phyloP scores from a whole-genome alignment of 139 green algal species.

The Diplosphaera chodatii region DNA sequence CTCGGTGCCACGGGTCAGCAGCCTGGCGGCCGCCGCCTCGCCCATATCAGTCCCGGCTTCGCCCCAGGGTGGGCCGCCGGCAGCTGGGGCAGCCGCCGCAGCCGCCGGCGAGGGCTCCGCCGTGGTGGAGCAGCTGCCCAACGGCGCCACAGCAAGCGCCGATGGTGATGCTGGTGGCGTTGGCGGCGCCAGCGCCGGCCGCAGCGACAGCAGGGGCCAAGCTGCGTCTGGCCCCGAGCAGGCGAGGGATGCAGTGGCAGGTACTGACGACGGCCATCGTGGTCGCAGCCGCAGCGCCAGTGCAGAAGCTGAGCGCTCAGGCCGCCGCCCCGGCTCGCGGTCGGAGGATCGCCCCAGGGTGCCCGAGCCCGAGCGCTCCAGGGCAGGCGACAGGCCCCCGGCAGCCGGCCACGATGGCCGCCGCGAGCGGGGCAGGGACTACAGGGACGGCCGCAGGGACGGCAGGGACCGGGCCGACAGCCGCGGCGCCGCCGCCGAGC shows the following conservation, averaged over 20 bases:
- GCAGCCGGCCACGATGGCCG: no score
- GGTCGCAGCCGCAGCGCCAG: conserved; percentile 6
- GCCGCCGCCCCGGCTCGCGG: not conserved
- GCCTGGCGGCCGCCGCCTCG: not conserved
- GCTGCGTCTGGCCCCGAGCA: not conserved
- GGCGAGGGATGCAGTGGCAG: not conserved
- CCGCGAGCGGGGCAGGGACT: no score
- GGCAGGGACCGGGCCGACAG: no score
- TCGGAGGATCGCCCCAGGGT: not conserved
- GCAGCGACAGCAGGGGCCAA: conserved; percentile 2
- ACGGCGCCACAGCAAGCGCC: not conserved
- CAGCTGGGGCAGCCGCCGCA: no score
- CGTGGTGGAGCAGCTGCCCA: not conserved
- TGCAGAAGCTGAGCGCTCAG: not conserved
- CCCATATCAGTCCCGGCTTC: not conserved
- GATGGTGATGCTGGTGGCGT: not conserved
- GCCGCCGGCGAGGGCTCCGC: not conserved
- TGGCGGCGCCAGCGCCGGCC: not conserved
- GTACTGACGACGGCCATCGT: no score
- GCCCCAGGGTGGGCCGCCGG: not conserved
- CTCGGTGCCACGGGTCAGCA: not conserved
- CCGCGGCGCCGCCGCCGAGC: not conserved
- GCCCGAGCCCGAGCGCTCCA: not conserved
- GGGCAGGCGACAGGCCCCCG: no score
- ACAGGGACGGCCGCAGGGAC: no score